Base-by-base conservation (phyloP, 2,329 filamentous ascomycete genomes). In the Penicillium sp. region DNA sequence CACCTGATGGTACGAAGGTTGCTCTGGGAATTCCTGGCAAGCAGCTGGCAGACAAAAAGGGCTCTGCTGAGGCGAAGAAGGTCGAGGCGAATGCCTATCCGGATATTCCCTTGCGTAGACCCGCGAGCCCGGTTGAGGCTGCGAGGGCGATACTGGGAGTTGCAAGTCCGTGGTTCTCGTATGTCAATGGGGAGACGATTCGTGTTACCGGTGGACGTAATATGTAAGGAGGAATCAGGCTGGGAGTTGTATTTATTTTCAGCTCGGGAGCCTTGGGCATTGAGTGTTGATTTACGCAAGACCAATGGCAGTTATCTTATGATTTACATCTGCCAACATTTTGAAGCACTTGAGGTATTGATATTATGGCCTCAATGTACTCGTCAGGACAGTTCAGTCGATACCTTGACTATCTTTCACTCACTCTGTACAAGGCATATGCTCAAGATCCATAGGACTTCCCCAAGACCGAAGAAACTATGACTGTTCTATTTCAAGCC, bases 151-250 rank as follows among this genome's bases (percentile, higher is more conserved):
- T 96, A 48, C 68, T 96, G 69, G 90, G 88, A 6, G 86, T 94
- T 27, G 89, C 87, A 2, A 93, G 89, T 68, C 91, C 92, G 27
- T 72, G 92, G 67, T 91, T 94, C 66, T 86, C 86, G 39, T 96
- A 96, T 76, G 90, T 96, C 4, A 88, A 83, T 58, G 91, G 92
- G 0, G 90, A 96, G 81, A 93, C 90, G 0, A 88, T 96, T 62
- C 89, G 87, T 77, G 90, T 94, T 48, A 94, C 90, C 5, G 91
- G 90, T 13, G 90, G 91, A 2, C 79, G 83, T 61, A 82, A 82
- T 65, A 85, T 84, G 71, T 86, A 81, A 36, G 32, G 32, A 13
- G 34, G 70, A 46, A 9, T 40, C 21, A 40, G 38, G 38, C 21
- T 11, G 18, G 7, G 18, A 16, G 5, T 34, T 34, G 2, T 34